A percentile compares a stretch with the other conserved stretches of the same genome.
Conservation (phyloP, 2,329 filamentous ascomycete genomes). For the Polytolypa hystricis region DNA sequence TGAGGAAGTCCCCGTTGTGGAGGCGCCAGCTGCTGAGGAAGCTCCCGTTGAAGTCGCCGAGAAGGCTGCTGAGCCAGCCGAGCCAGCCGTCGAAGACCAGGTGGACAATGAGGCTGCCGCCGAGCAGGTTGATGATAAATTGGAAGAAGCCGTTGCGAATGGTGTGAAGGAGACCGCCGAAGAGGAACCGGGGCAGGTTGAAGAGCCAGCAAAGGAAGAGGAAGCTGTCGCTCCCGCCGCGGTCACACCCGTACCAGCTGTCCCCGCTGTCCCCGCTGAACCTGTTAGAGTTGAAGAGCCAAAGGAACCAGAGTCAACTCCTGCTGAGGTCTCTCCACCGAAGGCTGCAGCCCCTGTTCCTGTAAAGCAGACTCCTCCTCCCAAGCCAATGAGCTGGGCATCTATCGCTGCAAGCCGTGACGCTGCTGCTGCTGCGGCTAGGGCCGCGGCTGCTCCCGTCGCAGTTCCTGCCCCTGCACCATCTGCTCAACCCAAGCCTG, state of each 20-base stretch:
- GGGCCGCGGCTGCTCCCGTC: constrained; percentile 22
- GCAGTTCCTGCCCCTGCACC: constrained; percentile 16
- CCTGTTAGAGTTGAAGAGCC: constrained; percentile 50
- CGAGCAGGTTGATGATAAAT: constrained; percentile 59
- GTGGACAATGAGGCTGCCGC: constrained; percentile 34
- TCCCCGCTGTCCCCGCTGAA: constrained; percentile 21
- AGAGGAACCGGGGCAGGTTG: constrained; percentile 25
- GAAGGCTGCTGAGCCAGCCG: constrained; percentile 20
- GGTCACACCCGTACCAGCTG: neutral
- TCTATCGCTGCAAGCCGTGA: constrained; percentile 44
- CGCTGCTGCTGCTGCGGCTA: constrained; percentile 25
- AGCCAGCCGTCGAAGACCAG: constrained; percentile 32
- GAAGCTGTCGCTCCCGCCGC: constrained; percentile 5
- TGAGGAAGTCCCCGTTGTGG: constrained; percentile 24
- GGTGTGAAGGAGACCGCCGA: constrained; percentile 24
- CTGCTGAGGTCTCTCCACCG: constrained; percentile 40
- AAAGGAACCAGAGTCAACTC: constrained; percentile 49
- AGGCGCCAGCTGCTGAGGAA: constrained; percentile 19
- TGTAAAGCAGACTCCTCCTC: constrained; percentile 41
- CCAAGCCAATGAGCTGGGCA: constrained; percentile 49
- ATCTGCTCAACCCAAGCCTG: constrained; percentile 24
- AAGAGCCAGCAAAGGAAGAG: constrained; percentile 15
- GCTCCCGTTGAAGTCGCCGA: constrained; percentile 31
- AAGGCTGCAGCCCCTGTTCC: constrained; percentile 33
- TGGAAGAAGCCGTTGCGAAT: constrained; percentile 51